Evolutionary conservation across 108 stramenopile genomes (phyloP), one percentile per base, ranked within the genome.

Genomic region (Cyclotella atomus): DNA sequence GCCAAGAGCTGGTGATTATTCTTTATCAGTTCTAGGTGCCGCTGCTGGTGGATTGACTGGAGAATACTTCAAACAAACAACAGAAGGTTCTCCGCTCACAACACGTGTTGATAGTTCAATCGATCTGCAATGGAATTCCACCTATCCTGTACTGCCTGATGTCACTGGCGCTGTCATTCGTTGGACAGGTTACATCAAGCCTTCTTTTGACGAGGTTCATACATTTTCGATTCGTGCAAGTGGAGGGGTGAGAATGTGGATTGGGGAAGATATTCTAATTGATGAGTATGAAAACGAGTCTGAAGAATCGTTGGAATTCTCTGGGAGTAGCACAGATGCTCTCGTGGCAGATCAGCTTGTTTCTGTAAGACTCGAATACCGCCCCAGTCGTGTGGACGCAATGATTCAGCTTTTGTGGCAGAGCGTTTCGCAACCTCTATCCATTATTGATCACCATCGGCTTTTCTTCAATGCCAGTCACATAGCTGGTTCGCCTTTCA

Each of bases 1-100:
- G 16, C 92, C 94, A 16, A 62, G 76, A 45, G 80, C 73, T 3
- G 94, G 92, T 1, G 29, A 64, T 28, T 92, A 92, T 64, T 68
- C 50, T 34, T 59, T 95, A 35, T 62, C 74, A 25, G 85, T 91
- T 20, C 52, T 52, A 30, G 32, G 57, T 24, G 89, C 83, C 23
- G 44, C 33, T n/a, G 41, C 33, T 44, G 85, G 83, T 50, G 94
- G 94, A 2, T 85, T 95, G n/a, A n/a, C 53, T 15, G 92, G 90
- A 3, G 73, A 89, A 65, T 93, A 92, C 79, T 95, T 87, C 78
- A 62, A 93, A 93, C 63, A 73, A 89, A 2, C 89, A 89, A 92
- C 81, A 89, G 72, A 69, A 45, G 91, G 88, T 9, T 69, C 76
- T 19, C 70, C 90, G 0, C 73, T 63, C n/a, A 25, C 82, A 19